Base-by-base conservation (phyloP, 352 stramenopile species). In the Globisporangium heterothallicum region DNA sequence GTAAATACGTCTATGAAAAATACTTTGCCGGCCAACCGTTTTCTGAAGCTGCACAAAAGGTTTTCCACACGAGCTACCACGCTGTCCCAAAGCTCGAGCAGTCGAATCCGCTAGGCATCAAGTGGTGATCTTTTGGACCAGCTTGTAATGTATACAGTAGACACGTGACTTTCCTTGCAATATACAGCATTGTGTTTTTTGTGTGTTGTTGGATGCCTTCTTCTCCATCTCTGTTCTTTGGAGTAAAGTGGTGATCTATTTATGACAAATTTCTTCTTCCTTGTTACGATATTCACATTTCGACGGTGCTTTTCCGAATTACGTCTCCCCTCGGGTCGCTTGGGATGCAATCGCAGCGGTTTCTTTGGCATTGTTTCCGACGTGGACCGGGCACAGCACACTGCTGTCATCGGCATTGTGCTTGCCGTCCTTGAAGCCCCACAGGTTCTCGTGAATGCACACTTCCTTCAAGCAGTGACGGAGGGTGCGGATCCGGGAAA, bases 11-110 rank as follows among this genome's bases (percentile, higher is more conserved):
- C 34, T 94, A 95, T 44, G 72, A 88, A 25, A 88, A 81, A 40
- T 90, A 94, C 53, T 67, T 93, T n/a, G 74, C 71, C 10, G 74
- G 71, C 3, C 35, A 61, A 27, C 78, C 85, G 19, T 96, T 94
- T 61, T 92, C 84, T 4, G 67, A 84, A 16, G 59, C 70, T 42
- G 84, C 86, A 7, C 72, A 70, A 21, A 32, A 50, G 25, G 76
- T 70, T 32, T 65, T 94, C 36, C 84, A 94, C 55, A 94, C 84
- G 22, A 71, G 70, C 44, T 94, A 90, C 53, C 84, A 92, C 56
- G 81, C 78, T 25, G 82, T 94, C 22, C 82, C 84, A 6, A 94
- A 92, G 71, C 65, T 94, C 30, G 84, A 94, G 62, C 69, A 86
- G 51, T 72, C 79, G 19, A 94, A 92, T 58, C 84, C 84, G 19